Conservation (phyloP, 768 basidiomycete genomes). For the Tephrocybe sp. region DNA sequence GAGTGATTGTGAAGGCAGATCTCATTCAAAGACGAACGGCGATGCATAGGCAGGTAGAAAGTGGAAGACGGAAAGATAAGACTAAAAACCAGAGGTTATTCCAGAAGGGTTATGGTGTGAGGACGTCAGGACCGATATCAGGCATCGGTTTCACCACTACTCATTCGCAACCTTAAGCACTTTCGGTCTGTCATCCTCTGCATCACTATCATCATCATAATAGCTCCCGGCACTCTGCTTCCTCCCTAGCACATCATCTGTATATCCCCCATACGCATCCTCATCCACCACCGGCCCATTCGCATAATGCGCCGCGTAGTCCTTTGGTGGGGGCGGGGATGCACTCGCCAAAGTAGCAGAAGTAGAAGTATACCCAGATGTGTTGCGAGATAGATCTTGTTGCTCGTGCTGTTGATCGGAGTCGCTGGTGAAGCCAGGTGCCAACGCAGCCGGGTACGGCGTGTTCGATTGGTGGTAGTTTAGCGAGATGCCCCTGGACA, state of each 20-base stretch:
- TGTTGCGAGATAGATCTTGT: not conserved
- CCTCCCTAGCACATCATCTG: not conserved
- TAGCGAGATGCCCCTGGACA: constrained; percentile 22
- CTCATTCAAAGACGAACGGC: too few species aligned
- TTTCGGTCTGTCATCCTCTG: not conserved
- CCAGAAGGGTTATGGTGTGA: too few species aligned
- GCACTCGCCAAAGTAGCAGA: not conserved
- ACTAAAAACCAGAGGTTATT: too few species aligned
- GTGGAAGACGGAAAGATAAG: too few species aligned
- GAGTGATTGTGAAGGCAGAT: too few species aligned
- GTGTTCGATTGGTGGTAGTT: not conserved
- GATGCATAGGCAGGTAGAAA: too few species aligned
- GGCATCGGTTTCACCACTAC: too few species aligned
- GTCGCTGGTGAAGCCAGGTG: not conserved
- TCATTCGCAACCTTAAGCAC: constrained; percentile 6
- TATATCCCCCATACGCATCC: constrained; percentile 36
- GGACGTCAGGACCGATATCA: too few species aligned
- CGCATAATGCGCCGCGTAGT: not conserved
- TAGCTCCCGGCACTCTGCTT: not conserved
- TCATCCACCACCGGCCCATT: not conserved
- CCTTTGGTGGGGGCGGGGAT: not conserved
- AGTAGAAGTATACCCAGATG: not conserved
- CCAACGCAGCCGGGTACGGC: not conserved
- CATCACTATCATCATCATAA: not conserved
- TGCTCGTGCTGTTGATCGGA: too few species aligned